Conservation (phyloP, 768 basidiomycete genomes). For the Lactifluus rugatus region DNA sequence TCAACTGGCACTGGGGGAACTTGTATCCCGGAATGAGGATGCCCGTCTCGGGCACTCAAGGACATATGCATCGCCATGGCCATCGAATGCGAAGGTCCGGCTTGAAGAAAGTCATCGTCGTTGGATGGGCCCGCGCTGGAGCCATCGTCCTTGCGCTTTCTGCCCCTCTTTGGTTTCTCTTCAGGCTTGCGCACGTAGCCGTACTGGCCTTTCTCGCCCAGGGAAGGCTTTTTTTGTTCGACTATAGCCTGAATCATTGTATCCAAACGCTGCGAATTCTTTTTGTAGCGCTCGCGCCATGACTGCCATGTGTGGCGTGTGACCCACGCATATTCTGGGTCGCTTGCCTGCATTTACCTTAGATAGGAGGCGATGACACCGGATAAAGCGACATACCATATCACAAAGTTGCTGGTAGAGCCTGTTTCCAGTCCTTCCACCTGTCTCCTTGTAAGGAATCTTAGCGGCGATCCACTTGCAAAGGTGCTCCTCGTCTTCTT, state of each 20-base stretch:
- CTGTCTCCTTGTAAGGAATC: constrained; percentile 76
- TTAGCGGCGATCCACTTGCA: constrained; percentile 75
- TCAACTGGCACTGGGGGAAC: constrained; percentile 12
- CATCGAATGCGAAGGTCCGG: constrained; percentile 15
- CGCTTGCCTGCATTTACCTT: constrained; percentile 35
- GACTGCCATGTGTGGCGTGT: constrained; percentile 82
- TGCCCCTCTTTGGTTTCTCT: constrained; percentile 44
- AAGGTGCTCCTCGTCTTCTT: constrained; percentile 64
- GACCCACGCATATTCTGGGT: constrained; percentile 74
- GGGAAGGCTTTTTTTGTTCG: constrained; percentile 54
- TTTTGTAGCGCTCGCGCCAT: constrained; percentile 85
- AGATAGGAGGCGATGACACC: not conserved
- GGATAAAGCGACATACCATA: constrained; percentile 35
- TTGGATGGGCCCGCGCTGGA: constrained; percentile 6
- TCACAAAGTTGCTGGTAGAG: constrained; percentile 76
- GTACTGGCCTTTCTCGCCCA: constrained; percentile 74
- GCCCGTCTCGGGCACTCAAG: constrained; percentile 8
- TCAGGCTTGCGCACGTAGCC: constrained; percentile 72
- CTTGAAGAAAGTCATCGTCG: constrained; percentile 17
- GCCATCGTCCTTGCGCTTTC: constrained; percentile 20
- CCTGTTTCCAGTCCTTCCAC: constrained; percentile 73
- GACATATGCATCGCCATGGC: constrained; percentile 17
- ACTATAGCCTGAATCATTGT: constrained; percentile 54
- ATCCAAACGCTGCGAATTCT: constrained; percentile 63
- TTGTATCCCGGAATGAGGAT: constrained; percentile 9